A percentile compares a stretch with the other conserved stretches of the same genome.
Evolutionary conservation across 2,329 filamentous ascomycete genomes (phyloP).

Genomic region (Cyclaneusma minus): DNA sequence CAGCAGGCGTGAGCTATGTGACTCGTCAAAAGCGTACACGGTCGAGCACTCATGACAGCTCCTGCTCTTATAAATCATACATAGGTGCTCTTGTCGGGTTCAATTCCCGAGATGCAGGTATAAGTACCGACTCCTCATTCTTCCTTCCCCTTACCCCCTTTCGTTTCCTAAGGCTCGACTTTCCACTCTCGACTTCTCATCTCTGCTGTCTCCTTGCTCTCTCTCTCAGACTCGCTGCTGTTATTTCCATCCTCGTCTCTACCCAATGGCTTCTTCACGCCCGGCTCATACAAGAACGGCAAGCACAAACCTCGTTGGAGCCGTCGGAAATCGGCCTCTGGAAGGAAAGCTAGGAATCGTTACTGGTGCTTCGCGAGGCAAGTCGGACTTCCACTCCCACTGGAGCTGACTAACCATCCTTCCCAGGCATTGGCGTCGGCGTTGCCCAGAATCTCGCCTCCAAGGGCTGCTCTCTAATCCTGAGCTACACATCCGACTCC

Average conservation of each 20-base stretch:
- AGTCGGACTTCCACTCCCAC: conserved; percentile 2
- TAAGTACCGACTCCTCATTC: no score
- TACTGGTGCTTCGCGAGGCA: conserved; percentile 67
- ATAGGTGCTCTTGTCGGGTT: no score
- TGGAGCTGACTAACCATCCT: conserved; percentile 4
- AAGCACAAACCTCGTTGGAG: background rate
- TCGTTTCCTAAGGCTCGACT: no score
- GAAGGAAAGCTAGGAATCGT: conserved; percentile 67
- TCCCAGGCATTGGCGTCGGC: conserved; percentile 51
- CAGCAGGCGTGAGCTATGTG: no score
- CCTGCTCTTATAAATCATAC: no score
- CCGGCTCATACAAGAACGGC: conserved; percentile 1
- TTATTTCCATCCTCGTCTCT: background rate
- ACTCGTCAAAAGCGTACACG: no score
- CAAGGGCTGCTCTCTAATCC: conserved; percentile 46
- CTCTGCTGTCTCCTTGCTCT: no score
- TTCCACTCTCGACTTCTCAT: no score
- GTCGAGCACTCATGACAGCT: no score
- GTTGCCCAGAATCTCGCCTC: conserved; percentile 53
- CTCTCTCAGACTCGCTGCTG: background rate
- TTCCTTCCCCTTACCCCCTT: no score
- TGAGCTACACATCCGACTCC: conserved; percentile 51
- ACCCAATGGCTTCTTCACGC: conserved; percentile 1
- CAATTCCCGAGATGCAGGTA: no score
- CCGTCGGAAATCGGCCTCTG: conserved; percentile 20